phyloP scores from a whole-genome alignment of 2,329 filamentous ascomycete genomes.

The Alternaria infectoria region DNA sequence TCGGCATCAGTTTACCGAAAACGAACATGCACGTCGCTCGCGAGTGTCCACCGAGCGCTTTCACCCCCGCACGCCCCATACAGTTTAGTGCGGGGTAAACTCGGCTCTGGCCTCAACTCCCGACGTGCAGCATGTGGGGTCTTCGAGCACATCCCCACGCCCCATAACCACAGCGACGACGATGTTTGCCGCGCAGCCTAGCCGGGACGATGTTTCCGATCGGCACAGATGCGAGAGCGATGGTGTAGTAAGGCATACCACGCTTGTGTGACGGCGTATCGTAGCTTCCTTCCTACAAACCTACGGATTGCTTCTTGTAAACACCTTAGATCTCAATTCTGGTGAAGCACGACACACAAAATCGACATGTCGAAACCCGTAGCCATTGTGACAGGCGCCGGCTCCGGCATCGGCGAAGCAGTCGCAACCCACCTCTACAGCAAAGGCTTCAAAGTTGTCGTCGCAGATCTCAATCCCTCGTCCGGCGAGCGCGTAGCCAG shows the following conservation, averaged over 20 bases:
- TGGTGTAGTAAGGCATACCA: not conserved
- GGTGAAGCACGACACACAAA: not conserved
- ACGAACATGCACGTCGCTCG: not conserved
- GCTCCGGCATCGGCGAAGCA: conserved; percentile 54
- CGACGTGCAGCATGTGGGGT: conserved; percentile 17
- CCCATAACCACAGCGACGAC: not conserved
- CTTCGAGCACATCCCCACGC: conserved; percentile 2
- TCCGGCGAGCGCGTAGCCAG: conserved; percentile 34
- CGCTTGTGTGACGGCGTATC: not conserved
- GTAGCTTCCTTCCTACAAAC: not conserved
- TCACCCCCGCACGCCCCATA: conserved; percentile 15
- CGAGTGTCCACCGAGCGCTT: not conserved
- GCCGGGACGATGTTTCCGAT: not conserved
- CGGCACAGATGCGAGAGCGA: not conserved
- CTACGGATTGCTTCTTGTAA: not conserved
- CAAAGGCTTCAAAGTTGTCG: conserved; percentile 51
- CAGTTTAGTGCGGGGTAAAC: conserved; percentile 16
- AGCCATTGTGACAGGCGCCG: conserved; percentile 55
- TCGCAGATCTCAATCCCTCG: conserved; percentile 52
- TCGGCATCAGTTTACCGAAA: not conserved
- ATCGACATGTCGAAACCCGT: conserved; percentile 46
- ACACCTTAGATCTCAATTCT: not conserved
- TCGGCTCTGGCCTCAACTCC: not conserved
- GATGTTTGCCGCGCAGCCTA: not conserved
- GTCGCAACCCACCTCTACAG: conserved; percentile 51